Base-by-base conservation (phyloP, 2,329 filamentous ascomycete species). In the Apiospora kogelbergensis region DNA sequence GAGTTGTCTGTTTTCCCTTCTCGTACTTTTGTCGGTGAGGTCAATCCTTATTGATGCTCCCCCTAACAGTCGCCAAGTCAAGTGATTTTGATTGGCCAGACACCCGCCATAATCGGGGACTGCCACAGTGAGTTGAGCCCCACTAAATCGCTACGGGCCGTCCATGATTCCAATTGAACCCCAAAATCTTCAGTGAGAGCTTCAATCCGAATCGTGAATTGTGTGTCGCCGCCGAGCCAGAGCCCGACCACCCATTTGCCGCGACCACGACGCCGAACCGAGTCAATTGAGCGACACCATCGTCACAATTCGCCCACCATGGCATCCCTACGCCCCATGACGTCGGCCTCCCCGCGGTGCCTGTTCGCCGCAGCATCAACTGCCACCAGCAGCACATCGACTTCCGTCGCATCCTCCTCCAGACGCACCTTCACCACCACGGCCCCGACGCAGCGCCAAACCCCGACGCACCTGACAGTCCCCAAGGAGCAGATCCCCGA, bases 401-500 rank as follows among this genome's bases (percentile, higher is more conserved):
- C 67, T 17, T 17, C 68, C 37, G 13, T 63, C 24, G 46, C n/a
- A 20, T 20, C 48, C 5, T 53, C 46, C n/a, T 13, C 60, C 17
- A 30, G 41, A 60, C 75, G 76, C 53, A 17, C 71, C 65, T 71
- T 79, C 33, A 75, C 71, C 75, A 77, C 71, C 5, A 73, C 76
- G 0, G 0, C 74, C 0, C 13, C 69, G 1, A 70, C 65, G 4
- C 40, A 48, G 1, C 74, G 75, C 1, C 77, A 78, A 65, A 78
- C 68, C 22, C 77, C 77, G 11, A 76, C 77, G 3, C 72, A 78
- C 73, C 82, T 79, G 17, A 79, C 85, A n/a, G 85, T 80, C n/a
- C 73, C 75, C 10, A 66, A 69, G 11, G 78, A 78, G 45, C 74
- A 78, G 9, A 80, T 89, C 69, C 90, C 90, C 13, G 82, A 84